Evolutionary conservation across 345 rosid species (phyloP).

Genomic region (Citropsis articulata): DNA sequence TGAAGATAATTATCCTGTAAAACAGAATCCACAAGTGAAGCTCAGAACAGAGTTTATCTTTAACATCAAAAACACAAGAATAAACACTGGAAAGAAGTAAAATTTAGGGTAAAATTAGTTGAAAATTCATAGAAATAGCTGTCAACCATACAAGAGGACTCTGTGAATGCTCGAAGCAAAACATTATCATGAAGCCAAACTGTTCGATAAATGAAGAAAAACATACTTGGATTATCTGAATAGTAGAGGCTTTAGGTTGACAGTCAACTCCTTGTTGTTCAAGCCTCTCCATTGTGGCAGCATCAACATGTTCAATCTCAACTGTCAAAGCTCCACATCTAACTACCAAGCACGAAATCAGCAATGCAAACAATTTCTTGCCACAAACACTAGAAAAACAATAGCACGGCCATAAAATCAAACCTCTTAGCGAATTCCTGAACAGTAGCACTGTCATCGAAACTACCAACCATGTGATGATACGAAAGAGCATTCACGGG

Average conservation of each 20-base stretch:
- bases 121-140: neutral
- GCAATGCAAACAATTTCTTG: constrained; percentile 13
- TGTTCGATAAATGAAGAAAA: neutral
- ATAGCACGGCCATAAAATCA: neutral
- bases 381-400: neutral
- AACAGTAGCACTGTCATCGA: constrained; percentile 67
- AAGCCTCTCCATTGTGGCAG: constrained; percentile 79
- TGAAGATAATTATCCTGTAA: constrained; percentile 93
- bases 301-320: constrained; percentile 97
- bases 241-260: constrained; percentile 94
- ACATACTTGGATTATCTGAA: constrained; percentile 82
- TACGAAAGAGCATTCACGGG: constrained; percentile 78
- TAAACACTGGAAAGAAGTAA: neutral
- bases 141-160: neutral
- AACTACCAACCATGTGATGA: constrained; percentile 81
- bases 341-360: constrained; percentile 33
- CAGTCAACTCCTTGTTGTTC: constrained; percentile 92
- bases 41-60: neutral
- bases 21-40: constrained; percentile 14
- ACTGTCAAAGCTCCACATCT: constrained; percentile 89
- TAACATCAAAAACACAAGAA: neutral
- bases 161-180: neutral
- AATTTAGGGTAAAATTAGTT: neutral
- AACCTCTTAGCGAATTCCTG: constrained; percentile 87
- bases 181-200: neutral